Percentiles rank a stretch among this genome's conserved stretches.
phyloP scores from a whole-genome alignment of 1,284 basidiomycete species.

The Sporisorium sorghi region DNA sequence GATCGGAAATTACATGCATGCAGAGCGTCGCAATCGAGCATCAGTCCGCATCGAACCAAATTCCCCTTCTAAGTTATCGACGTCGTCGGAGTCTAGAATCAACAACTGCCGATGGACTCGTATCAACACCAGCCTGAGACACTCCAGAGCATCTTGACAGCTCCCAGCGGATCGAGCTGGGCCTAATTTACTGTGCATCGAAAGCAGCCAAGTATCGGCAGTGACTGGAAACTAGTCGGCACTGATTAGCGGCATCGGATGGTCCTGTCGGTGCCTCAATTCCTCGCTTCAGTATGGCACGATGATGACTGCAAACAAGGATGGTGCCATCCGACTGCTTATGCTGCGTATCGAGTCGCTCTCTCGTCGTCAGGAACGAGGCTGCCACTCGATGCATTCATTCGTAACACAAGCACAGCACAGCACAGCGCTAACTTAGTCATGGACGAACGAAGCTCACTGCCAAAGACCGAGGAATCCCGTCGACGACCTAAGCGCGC shows the following conservation, averaged over 20 bases:
- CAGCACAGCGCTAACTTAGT: no score
- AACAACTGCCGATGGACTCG: neutral
- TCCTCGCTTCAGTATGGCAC: no score
- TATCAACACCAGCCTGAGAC: conserved; percentile 1
- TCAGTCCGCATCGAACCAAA: conserved; percentile 10
- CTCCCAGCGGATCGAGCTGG: no score
- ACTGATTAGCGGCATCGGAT: no score
- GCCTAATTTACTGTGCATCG: no score
- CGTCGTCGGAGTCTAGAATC: conserved; percentile 7
- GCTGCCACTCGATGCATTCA: no score
- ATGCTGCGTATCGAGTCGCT: neutral
- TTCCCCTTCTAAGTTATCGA: neutral
- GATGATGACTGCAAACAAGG: no score
- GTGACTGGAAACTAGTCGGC: neutral
- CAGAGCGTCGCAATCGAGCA: conserved; percentile 26
- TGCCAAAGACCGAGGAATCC: conserved; percentile 6
- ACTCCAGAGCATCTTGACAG: neutral
- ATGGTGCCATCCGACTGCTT: no score
- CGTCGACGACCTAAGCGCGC: conserved; percentile 3
- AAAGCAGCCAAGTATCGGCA: neutral
- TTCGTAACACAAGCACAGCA: neutral
- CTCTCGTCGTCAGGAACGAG: neutral
- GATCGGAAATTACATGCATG: conserved; percentile 30
- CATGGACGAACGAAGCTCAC: neutral
- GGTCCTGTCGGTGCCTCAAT: no score